phyloP scores from a whole-genome alignment of 305 asterid species.

The Plantago lanceolata region DNA sequence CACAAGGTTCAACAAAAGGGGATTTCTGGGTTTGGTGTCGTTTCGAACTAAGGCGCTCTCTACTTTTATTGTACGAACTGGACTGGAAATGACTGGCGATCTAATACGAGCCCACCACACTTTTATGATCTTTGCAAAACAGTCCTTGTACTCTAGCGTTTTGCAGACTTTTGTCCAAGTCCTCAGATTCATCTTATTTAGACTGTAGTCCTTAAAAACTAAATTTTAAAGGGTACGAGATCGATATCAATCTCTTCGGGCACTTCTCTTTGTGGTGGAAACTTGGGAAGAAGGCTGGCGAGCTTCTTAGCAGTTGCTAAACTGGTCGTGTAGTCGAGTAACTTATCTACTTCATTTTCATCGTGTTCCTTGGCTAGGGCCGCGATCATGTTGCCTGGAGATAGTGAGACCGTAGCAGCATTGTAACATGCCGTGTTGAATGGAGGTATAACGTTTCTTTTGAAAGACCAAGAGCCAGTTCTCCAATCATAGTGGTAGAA shows the following conservation, averaged over 20 bases:
- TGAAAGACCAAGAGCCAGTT: constrained; percentile 58
- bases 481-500: constrained; percentile 54
- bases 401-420: not conserved
- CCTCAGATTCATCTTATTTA: no score
- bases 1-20: no score
- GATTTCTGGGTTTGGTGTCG: no score
- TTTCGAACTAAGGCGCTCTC: no score
- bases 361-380: constrained; percentile 13
- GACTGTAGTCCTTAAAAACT: not conserved
- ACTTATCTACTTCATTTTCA: not conserved
- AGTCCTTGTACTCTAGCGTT: no score
- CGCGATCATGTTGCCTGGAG: constrained; percentile 22
- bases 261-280: constrained; percentile 33
- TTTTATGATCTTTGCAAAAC: no score
- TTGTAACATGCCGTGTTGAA: constrained; percentile 2
- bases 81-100: no score
- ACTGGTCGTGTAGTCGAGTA: constrained; percentile 20
- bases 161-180: no score
- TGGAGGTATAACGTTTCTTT: constrained; percentile 21
- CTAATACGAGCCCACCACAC: no score
- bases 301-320: constrained; percentile 44
- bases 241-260: constrained; percentile 45
- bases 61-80: no score
- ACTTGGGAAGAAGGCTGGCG: constrained; percentile 39
- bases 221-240: constrained; percentile 40